Percentiles rank a stretch among this genome's conserved stretches.
phyloP scores from a whole-genome alignment of 768 basidiomycete species.

The Suillus occidentalis region DNA sequence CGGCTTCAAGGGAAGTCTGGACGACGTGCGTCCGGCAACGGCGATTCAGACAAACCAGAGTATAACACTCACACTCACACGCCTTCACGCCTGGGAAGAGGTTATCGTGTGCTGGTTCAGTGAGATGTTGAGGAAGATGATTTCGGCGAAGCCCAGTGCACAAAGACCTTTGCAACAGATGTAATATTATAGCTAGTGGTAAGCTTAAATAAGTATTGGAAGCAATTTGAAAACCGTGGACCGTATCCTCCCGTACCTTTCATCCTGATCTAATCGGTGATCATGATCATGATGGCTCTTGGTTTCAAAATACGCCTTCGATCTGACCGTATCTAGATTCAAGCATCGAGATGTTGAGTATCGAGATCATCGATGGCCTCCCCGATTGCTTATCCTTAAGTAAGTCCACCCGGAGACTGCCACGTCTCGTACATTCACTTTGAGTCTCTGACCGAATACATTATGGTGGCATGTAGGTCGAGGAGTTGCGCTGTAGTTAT shows the following conservation, averaged over 20 bases:
- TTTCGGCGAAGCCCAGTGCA: background rate
- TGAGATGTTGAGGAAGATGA: background rate
- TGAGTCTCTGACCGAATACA: background rate
- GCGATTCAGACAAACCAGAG: background rate
- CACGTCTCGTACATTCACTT: background rate
- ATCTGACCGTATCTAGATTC: background rate
- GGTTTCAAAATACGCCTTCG: background rate
- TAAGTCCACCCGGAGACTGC: background rate
- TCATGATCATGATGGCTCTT: background rate
- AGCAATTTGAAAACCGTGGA: background rate
- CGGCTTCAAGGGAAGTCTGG: background rate
- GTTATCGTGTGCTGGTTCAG: background rate
- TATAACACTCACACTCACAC: background rate
- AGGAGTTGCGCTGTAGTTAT: background rate
- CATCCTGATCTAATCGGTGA: conserved; percentile 1
- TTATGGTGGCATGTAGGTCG: background rate
- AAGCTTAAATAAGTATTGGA: background rate
- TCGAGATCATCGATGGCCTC: background rate
- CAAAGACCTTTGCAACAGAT: background rate
- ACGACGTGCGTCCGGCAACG: background rate
- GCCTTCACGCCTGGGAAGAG: background rate
- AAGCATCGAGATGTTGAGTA: background rate
- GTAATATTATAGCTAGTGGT: background rate
- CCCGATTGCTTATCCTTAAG: background rate
- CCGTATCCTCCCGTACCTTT: background rate